Evolutionary conservation across 2,329 filamentous ascomycete species (phyloP), one percentile per base, ranked within the genome.

Genomic region (Alternaria arborescens): DNA sequence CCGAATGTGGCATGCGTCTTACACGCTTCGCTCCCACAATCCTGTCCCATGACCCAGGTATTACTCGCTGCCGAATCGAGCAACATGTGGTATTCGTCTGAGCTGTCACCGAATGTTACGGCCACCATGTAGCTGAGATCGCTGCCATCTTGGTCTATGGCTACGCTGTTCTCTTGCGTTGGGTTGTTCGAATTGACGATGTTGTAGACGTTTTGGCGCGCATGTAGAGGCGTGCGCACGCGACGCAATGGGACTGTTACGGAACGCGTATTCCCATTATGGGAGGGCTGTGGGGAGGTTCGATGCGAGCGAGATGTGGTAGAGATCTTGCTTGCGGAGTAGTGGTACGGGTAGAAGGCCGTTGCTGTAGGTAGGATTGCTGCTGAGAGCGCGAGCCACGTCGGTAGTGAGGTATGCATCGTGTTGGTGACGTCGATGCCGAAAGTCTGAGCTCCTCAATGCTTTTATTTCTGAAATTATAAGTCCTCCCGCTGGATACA

Each of bases 1-100:
- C 90, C 90, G 72, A 92, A 94, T 0, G 85, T 87, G 70, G 88
- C 88, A 76, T 97, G 93, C 67, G 83, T 82, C 30, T 79, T 75
- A 76, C 93, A 97, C 5, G 91, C 86, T 24, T 83, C 77, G 3
- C 87, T 87, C 16, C 77, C 83, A 80, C 93, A 97, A 55, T 84
- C 80, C 16, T 87, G 82, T 30, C 89, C 87, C 87, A 95, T 95
- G 20, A 97, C 87, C 93, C 93, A 97, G 12, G 89, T 93, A 59
- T 91, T 92, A 18, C 83, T 81, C 14, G 84, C 83, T 8, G 84
- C 85, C 1, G 84, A 84, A 70, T 87, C 85, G 14, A 87, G 70
- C 55, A 86, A 73, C 73, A 87, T 78, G 72, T 82, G 82, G 77
- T 86, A 85, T 46, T 81, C 77, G 67, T 85, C 78, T 38, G 80